These are phyloP conservation scores for Pichia sp. DNA, from an alignment of 1,139 yeast species.

Conservation along the genomic window DNA sequence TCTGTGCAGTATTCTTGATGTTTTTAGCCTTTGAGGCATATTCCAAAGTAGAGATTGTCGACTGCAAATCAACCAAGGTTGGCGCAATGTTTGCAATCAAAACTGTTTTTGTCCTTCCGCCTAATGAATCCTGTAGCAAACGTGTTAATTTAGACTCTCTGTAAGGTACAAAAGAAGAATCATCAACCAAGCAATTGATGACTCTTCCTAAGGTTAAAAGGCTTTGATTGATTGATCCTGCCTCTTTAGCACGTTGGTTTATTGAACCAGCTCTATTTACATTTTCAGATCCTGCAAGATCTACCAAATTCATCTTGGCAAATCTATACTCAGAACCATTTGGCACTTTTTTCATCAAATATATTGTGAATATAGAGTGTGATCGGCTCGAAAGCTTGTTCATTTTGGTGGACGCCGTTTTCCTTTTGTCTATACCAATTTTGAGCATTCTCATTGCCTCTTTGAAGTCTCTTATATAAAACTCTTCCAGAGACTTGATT, in stretches of 20 bases:
- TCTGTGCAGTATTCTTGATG: conserved; percentile 53
- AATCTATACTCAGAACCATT: conserved; percentile 41
- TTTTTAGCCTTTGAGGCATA: conserved; percentile 81
- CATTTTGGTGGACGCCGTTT: conserved; percentile 66
- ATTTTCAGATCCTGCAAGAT: conserved; percentile 79
- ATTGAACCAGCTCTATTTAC: conserved; percentile 75
- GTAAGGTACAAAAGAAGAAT: conserved; percentile 69
- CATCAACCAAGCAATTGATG: conserved; percentile 64
- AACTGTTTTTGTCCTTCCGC: conserved; percentile 77
- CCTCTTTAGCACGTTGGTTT: conserved; percentile 77
- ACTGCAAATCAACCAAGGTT: conserved; percentile 67
- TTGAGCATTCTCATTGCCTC: conserved; percentile 53
- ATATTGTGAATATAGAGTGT: conserved; percentile 66
- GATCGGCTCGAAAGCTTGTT: conserved; percentile 69
- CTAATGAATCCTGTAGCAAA: conserved; percentile 74
- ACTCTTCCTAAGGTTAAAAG: conserved; percentile 80
- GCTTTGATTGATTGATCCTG: conserved; percentile 84
- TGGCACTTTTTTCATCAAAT: conserved; percentile 43
- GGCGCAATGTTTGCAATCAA: conserved; percentile 83
- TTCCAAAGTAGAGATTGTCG: conserved; percentile 76
- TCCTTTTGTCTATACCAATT: conserved; percentile 53
- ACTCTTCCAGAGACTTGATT: conserved; percentile 47
- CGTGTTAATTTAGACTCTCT: conserved; percentile 81
- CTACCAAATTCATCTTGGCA: conserved; percentile 72
- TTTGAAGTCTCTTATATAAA: conserved; percentile 46